Base-by-base conservation (phyloP, 1,284 basidiomycete species). In the Trichosporon ovoides region DNA sequence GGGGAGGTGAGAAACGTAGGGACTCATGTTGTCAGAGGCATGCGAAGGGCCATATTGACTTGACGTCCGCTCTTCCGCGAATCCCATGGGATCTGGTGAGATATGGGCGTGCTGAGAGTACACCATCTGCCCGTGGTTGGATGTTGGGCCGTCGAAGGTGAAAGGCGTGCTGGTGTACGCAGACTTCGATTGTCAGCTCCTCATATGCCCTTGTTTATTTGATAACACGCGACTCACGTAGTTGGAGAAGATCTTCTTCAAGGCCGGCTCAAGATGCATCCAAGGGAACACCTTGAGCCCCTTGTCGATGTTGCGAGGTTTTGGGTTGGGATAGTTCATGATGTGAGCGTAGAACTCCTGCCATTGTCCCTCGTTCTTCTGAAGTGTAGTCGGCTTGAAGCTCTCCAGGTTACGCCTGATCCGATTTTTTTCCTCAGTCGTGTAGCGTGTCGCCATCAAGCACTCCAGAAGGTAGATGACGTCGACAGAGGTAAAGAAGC, bases 271-370 rank as follows among this genome's bases (percentile, higher is more conserved):
- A 11, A 98, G 81, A 52, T 86, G 80, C 46, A 83, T 83, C 94
- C 94, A 98, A n/a, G 87, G 85, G 71, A 98, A 98, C 2, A 97
- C 92, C 78, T 98, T 98, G 73, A 98, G 83, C 70, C 96, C 92
- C 81, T 98, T 97, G 76, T 97, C 94, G 62, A 98, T 98, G 75
- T 95, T 94, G 54, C 95, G 82, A 6, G 94, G 94, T 75, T 91
- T 93, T 3, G 94, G 94, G 57, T 88, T 85, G 0, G 91, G 89
- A 71, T 96, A 95, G 57, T 89, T 85, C 94, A 98, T 97, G 78
- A 98, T 93, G 64, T 86, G 83, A 77, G 89, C 87, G 81, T 97
- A 98, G 78, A 97, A 92, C 22, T 83, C 81, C 34, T 61, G 60
- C 60, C 60, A 61, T 49, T 57, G 55, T 6, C 58, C 55, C 68